Evolutionary conservation across 1,139 yeast genomes (phyloP).

Genomic region (Casaregolazyma lundiana): DNA sequence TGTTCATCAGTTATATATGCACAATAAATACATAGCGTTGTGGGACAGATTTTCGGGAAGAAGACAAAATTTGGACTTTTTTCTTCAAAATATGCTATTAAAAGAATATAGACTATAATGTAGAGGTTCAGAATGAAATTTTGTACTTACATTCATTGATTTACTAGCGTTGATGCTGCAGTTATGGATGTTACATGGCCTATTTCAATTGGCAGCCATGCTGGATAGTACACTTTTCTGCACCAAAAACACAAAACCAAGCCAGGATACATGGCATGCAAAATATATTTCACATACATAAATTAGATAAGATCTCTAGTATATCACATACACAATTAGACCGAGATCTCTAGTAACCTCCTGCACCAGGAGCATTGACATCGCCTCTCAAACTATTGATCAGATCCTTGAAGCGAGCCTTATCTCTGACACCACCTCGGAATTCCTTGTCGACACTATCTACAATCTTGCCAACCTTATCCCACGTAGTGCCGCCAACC

Average conservation of each 20-base stretch:
- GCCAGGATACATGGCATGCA: too few species aligned
- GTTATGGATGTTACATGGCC: too few species aligned
- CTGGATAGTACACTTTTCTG: too few species aligned
- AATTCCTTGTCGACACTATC: constrained; percentile 42
- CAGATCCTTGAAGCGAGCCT: constrained; percentile 65
- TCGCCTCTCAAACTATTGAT: constrained; percentile 64
- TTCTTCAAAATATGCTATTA: background rate
- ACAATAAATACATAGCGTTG: background rate
- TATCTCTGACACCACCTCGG: constrained; percentile 52
- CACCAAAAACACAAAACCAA: too few species aligned
- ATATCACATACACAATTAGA: constrained; percentile 17
- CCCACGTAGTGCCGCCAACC: constrained; percentile 80
- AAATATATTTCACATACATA: background rate
- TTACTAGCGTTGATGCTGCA: too few species aligned
- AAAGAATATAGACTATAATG: background rate
- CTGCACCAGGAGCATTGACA: constrained; percentile 69
- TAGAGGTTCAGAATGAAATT: too few species aligned
- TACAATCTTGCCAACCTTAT: constrained; percentile 57
- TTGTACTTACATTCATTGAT: too few species aligned
- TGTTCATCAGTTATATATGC: background rate
- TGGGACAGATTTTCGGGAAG: background rate
- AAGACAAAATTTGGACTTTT: background rate
- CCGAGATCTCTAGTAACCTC: constrained; percentile 39
- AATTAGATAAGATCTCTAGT: constrained; percentile 25
- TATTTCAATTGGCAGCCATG: too few species aligned